Evolutionary conservation across 73 alveolate genomes (phyloP).

Genomic region (Tetrahymena borealis): DNA sequence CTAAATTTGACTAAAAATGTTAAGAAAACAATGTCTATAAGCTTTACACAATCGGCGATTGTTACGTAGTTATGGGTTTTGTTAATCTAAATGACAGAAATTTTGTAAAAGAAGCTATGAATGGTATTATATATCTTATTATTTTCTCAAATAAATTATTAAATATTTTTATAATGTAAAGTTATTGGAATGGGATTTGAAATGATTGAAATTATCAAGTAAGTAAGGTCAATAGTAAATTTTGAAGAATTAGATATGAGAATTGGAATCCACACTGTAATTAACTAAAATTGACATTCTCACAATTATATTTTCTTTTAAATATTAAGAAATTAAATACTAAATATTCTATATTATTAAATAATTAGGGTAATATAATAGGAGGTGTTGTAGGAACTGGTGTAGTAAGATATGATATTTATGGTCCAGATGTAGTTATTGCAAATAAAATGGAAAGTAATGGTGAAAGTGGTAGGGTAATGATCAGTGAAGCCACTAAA

Average conservation of each 20-base stretch:
- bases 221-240: constrained; percentile 65
- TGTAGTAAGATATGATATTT: constrained; percentile 95
- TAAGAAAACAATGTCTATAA: constrained; percentile 83
- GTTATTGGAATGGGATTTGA: constrained; percentile 60
- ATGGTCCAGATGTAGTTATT: constrained; percentile 93
- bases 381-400: constrained; percentile 87
- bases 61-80: constrained; percentile 93
- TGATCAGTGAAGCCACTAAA: constrained; percentile 81
- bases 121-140: constrained; percentile 21
- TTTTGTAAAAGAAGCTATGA: constrained; percentile 82
- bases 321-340: not conserved
- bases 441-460: constrained; percentile 96
- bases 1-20: constrained; percentile 89
- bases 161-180: not conserved
- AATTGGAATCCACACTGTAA: constrained; percentile 76
- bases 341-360: not conserved
- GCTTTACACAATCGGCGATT: constrained; percentile 96
- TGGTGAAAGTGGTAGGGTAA: constrained; percentile 83
- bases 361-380: constrained; percentile 49
- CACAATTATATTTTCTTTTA: too few relatives aligned
- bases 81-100: constrained; percentile 88
- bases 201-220: constrained; percentile 82
- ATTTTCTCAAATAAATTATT: not conserved
- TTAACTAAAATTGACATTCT: too few relatives aligned
- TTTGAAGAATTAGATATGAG: constrained; percentile 67